Percentiles rank a stretch among this genome's conserved stretches.
These are phyloP conservation scores for Daldinia grandis DNA, from an alignment of 495 filamentous ascomycete species.

Conservation along the genomic window DNA sequence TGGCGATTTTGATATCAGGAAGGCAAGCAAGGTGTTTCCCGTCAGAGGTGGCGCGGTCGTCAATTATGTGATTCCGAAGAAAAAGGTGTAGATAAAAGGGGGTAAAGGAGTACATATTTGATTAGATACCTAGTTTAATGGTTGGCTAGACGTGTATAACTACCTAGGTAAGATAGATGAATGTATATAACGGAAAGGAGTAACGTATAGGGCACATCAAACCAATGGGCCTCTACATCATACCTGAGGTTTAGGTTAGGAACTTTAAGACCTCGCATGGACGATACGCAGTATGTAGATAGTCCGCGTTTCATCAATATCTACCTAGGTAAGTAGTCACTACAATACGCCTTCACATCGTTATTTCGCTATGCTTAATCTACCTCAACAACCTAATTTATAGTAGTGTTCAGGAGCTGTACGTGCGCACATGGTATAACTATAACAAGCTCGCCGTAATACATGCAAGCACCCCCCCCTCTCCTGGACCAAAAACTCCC, in stretches of 20 bases:
- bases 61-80: slow-evolving; percentile 63
- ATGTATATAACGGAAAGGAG: neutral
- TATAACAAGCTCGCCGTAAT: neutral
- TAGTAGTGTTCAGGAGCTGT: neutral
- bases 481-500: neutral
- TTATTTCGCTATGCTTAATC: too few species aligned
- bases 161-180: neutral
- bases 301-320: neutral
- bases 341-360: too few species aligned
- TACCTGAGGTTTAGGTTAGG: neutral
- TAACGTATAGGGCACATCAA: neutral
- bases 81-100: slow-evolving; percentile 28
- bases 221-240: neutral
- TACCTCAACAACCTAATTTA: neutral
- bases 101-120: neutral
- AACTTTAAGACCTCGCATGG: neutral
- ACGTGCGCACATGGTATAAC: neutral
- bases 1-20: slow-evolving; percentile 47
- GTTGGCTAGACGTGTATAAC: slow-evolving; percentile 11
- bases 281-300: neutral
- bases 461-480: neutral
- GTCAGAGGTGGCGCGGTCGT: slow-evolving; percentile 62
- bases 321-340: neutral
- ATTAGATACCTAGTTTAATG: slow-evolving; percentile 30
- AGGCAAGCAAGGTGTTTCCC: slow-evolving; percentile 60